Conservation (phyloP, 306 rosid genomes). For the Ammopiptanthus mongolicus region DNA sequence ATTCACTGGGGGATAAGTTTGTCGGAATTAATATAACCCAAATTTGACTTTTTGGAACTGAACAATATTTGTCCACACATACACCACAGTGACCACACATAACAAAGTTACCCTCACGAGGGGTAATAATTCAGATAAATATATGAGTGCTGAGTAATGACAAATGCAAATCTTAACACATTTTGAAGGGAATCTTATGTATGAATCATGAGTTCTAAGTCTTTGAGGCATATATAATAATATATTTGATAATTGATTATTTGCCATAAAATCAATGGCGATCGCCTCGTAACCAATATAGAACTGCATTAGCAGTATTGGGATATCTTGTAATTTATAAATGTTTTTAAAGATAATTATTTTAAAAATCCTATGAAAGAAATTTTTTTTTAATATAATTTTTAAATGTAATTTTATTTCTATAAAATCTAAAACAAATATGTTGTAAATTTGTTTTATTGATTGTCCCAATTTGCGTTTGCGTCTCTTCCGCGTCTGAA, state of each 20-base stretch:
- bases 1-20: conserved; percentile 3
- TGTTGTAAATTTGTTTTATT: not conserved
- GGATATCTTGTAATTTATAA: conserved; percentile 15
- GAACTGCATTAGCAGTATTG: not conserved
- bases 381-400: too few relatives aligned
- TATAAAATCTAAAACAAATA: too few relatives aligned
- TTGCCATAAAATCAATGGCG: not conserved
- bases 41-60: conserved; percentile 5
- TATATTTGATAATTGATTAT: not conserved
- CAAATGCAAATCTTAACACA: conserved; percentile 26
- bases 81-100: not conserved
- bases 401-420: too few relatives aligned
- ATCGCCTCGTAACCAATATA: not conserved
- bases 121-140: not conserved
- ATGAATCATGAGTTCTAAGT: not conserved
- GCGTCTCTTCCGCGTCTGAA: conserved; percentile 12
- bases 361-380: too few relatives aligned
- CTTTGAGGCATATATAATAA: not conserved
- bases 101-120: conserved; percentile 11
- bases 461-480: conserved; percentile 15
- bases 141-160: not conserved
- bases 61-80: conserved; percentile 2
- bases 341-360: too few relatives aligned
- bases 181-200: conserved; percentile 27
- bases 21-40: conserved; percentile 14